phyloP scores from a whole-genome alignment of 2,329 filamentous ascomycete genomes.

The Apiospora pterosperma region DNA sequence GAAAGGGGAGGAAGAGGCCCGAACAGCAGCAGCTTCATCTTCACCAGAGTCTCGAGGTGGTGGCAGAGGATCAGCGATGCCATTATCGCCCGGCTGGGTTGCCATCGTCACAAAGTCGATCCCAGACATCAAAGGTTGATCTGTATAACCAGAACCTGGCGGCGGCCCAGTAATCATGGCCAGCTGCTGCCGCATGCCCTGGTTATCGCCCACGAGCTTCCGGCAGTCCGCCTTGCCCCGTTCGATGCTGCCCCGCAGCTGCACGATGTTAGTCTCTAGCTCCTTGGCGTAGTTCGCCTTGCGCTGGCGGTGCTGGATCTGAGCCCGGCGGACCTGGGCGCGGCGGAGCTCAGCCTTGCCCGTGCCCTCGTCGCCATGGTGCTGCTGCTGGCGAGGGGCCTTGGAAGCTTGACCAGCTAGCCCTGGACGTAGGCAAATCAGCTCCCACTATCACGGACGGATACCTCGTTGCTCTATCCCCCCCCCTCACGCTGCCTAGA shows the following conservation, averaged over 20 bases:
- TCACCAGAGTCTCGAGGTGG: background rate
- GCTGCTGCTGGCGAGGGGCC: background rate
- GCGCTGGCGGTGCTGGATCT: conserved; percentile 53
- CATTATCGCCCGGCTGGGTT: background rate
- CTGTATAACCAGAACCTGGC: background rate
- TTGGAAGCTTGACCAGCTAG: background rate
- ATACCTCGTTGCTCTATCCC: too few species aligned
- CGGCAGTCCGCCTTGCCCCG: conserved; percentile 36
- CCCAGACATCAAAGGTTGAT: background rate
- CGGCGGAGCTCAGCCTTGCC: conserved; percentile 45
- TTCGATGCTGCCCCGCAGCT: conserved; percentile 45
- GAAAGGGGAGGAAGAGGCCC: too few species aligned
- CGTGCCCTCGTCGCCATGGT: conserved; percentile 11
- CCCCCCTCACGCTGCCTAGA: too few species aligned
- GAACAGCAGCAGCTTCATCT: background rate
- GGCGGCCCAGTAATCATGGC: conserved; percentile 5
- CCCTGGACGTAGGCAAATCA: background rate
- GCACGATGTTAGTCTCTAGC: conserved; percentile 48
- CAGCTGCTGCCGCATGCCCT: conserved; percentile 35
- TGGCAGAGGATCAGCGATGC: background rate
- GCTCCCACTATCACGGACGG: too few species aligned
- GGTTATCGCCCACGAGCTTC: conserved; percentile 39
- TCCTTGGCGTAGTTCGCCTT: conserved; percentile 53
- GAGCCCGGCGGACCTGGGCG: conserved; percentile 49
- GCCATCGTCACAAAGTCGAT: background rate